These are phyloP conservation scores for Cercospora brassicicola DNA, from an alignment of 2,329 filamentous ascomycete genomes.

Conservation along the genomic window DNA sequence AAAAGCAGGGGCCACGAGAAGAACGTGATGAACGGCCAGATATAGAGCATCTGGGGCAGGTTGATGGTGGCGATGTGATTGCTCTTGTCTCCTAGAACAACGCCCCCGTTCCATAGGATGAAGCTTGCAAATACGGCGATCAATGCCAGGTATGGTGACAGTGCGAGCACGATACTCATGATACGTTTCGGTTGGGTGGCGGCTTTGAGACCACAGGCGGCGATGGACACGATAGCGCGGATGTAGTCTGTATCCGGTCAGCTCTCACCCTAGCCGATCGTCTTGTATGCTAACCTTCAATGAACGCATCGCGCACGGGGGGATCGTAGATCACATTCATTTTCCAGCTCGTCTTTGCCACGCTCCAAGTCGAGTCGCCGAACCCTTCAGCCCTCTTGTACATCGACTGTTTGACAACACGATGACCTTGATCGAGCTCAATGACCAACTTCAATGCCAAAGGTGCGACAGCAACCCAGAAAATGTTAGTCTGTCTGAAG, in stretches of 20 bases:
- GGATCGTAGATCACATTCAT: slow-evolving; percentile 53
- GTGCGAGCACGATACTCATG: slow-evolving; percentile 19
- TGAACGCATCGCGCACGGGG: slow-evolving; percentile 48
- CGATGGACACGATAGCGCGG: slow-evolving; percentile 61
- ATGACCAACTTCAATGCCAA: slow-evolving; percentile 52
- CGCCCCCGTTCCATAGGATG: slow-evolving; percentile 82
- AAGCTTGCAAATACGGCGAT: slow-evolving; percentile 70
- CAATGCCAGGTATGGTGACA: slow-evolving; percentile 58
- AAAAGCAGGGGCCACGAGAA: slow-evolving; percentile 80
- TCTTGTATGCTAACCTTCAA: slow-evolving; percentile 47
- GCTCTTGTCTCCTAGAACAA: slow-evolving; percentile 91
- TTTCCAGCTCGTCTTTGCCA: slow-evolving; percentile 41
- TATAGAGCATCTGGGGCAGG: slow-evolving; percentile 87
- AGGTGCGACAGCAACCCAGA: slow-evolving; percentile 84
- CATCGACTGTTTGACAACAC: slow-evolving; percentile 43
- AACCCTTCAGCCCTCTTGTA: slow-evolving; percentile 34
- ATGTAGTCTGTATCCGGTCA: slow-evolving; percentile 29
- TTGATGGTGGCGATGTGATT: slow-evolving; percentile 91
- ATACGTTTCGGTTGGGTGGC: slow-evolving; percentile 35
- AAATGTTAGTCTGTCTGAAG: slow-evolving; percentile 94
- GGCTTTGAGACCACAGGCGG: slow-evolving; percentile 55
- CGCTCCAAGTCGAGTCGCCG: slow-evolving; percentile 32
- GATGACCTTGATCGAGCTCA: slow-evolving; percentile 56
- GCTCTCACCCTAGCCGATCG: not conserved
- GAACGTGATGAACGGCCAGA: slow-evolving; percentile 86